These are phyloP conservation scores for Coriaria nepalensis DNA, from an alignment of 306 rosid species.

Conservation along the genomic window DNA sequence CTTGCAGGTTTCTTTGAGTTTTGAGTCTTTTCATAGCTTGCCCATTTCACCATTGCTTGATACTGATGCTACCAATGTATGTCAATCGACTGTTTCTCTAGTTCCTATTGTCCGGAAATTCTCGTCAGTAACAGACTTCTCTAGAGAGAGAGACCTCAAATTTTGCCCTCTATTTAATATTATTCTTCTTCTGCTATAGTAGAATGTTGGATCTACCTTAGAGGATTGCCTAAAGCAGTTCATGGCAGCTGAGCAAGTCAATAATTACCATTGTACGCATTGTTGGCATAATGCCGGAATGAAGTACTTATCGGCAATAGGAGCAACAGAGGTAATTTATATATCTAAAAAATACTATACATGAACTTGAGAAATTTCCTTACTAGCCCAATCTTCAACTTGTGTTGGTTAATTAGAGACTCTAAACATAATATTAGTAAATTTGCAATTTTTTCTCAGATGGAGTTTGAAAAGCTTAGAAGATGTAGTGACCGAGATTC, in stretches of 20 bases:
- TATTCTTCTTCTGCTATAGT: constrained; percentile 13
- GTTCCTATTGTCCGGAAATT: constrained; percentile 10
- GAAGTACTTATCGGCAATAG: constrained; percentile 48
- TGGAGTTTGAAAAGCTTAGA: constrained; percentile 47
- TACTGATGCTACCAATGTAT: constrained; percentile 34
- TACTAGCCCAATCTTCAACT: not conserved
- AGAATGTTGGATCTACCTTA: constrained; percentile 52
- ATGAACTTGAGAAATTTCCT: not conserved
- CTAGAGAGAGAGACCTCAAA: constrained; percentile 3
- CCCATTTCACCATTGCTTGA: constrained; percentile 51
- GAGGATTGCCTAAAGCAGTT: constrained; percentile 76
- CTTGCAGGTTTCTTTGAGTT: constrained; percentile 74
- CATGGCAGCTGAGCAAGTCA: constrained; percentile 62
- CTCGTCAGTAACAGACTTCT: constrained; percentile 8
- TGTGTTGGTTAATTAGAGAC: too few relatives aligned
- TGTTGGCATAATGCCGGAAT: constrained; percentile 85
- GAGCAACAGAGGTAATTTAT: constrained; percentile 47
- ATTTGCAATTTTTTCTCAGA: constrained; percentile 21
- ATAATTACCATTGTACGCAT: constrained; percentile 61
- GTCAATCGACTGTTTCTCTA: constrained; percentile 24
- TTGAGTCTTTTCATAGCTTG: constrained; percentile 79
- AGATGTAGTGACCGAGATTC: constrained; percentile 52
- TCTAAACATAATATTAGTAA: too few relatives aligned
- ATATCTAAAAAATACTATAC: not conserved
- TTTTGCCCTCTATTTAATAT: constrained; percentile 4